These are phyloP conservation scores for Alnus glutinosa DNA, from an alignment of 306 rosid genomes.

Conservation along the genomic window DNA sequence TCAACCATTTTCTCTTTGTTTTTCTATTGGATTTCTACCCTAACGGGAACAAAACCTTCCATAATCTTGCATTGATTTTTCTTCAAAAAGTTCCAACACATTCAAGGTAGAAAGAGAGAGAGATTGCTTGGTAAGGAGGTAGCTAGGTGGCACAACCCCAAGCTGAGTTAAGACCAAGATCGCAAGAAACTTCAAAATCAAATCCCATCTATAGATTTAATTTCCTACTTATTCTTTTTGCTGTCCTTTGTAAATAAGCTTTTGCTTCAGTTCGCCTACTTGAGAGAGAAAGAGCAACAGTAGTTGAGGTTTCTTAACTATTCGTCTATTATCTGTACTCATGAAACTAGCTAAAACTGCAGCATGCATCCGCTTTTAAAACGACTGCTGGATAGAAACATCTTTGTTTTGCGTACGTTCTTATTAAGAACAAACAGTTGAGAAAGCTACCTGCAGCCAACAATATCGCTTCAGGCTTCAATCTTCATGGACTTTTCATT, in stretches of 20 bases:
- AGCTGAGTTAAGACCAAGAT: too few relatives aligned
- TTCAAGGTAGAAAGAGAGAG: too few relatives aligned
- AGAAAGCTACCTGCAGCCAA: constrained; percentile 35
- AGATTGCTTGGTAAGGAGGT: too few relatives aligned
- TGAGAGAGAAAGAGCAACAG: constrained; percentile 15
- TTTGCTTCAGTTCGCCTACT: constrained; percentile 17
- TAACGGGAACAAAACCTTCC: too few relatives aligned
- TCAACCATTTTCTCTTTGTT: too few relatives aligned
- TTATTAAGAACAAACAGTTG: constrained; percentile 44
- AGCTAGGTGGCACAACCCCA: too few relatives aligned
- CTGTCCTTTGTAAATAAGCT: neutral
- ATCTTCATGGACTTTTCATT: neutral
- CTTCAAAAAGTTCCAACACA: too few relatives aligned
- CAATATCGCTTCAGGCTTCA: constrained; percentile 14
- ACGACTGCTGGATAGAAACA: constrained; percentile 21
- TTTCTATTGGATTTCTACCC: too few relatives aligned
- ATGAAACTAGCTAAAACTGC: neutral
- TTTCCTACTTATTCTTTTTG: neutral
- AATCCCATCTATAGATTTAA: neutral
- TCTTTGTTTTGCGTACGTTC: constrained; percentile 22
- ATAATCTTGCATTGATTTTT: too few relatives aligned
- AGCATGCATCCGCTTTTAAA: constrained; percentile 9
- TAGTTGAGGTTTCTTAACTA: constrained; percentile 24
- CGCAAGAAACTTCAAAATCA: too few relatives aligned
- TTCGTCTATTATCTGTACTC: neutral